phyloP scores from a whole-genome alignment of 192 early-diverging fungal genomes.

The Gonapodya prolifera region DNA sequence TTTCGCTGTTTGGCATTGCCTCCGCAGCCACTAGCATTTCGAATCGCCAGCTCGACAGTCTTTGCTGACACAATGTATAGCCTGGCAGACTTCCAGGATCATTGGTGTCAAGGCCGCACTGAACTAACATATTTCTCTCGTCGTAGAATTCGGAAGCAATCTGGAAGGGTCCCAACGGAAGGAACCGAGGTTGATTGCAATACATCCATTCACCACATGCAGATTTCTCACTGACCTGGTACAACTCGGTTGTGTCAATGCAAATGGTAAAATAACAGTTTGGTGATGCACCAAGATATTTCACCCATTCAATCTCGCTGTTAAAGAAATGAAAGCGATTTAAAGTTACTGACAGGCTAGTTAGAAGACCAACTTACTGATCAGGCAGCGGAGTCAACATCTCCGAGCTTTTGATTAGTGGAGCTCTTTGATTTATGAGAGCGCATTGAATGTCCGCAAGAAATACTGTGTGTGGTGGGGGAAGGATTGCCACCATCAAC shows the following conservation, averaged over 20 bases:
- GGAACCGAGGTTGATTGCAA: background rate
- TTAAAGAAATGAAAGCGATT: background rate
- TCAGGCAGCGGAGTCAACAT: background rate
- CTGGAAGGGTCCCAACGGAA: background rate
- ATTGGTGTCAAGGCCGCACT: background rate
- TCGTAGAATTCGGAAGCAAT: background rate
- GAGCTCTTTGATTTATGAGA: background rate
- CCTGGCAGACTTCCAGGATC: background rate
- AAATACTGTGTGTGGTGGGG: background rate
- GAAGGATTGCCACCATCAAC: no score
- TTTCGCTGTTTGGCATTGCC: background rate
- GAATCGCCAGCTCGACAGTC: background rate
- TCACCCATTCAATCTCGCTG: background rate
- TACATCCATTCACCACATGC: no score
- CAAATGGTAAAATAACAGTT: background rate
- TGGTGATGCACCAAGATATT: background rate
- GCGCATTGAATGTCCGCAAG: background rate
- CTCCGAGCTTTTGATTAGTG: background rate
- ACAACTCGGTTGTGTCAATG: background rate
- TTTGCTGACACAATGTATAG: background rate
- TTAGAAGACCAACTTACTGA: background rate
- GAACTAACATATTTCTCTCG: background rate
- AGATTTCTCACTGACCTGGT: background rate
- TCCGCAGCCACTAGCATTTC: background rate
- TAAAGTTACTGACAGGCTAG: background rate